Percentiles rank a stretch among this genome's conserved stretches.
Conservation (phyloP, 1,284 basidiomycete genomes). For the Ganoderma leucocontextum region DNA sequence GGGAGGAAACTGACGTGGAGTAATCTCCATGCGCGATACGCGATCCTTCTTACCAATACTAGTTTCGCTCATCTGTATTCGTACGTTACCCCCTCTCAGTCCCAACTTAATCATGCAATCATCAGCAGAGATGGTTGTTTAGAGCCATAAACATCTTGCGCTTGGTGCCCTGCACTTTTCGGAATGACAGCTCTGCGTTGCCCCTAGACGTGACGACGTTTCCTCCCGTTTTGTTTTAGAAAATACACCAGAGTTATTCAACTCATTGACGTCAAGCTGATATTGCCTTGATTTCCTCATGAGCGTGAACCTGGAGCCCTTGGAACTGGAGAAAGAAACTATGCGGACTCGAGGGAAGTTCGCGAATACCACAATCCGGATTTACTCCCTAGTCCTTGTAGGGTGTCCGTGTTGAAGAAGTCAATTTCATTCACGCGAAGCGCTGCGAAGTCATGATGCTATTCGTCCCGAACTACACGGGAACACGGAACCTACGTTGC, state of each 20-base stretch:
- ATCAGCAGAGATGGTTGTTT: not conserved
- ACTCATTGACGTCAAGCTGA: too few species aligned
- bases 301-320: not conserved
- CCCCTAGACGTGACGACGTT: not conserved
- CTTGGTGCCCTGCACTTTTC: not conserved
- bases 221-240: not conserved
- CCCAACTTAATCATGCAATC: not conserved
- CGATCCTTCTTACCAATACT: not conserved
- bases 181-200: not conserved
- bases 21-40: not conserved
- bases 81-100: constrained; percentile 1
- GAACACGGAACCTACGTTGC: too few species aligned
- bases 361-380: not conserved
- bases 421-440: not conserved
- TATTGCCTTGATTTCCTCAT: too few species aligned
- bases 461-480: too few species aligned
- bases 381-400: not conserved
- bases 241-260: too few species aligned
- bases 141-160: not conserved
- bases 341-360: not conserved
- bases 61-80: not conserved
- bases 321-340: not conserved
- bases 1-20: constrained; percentile 24
- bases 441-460: not conserved
- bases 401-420: too few species aligned